A percentile compares a stretch with the other conserved stretches of the same genome.
Conservation (phyloP, 2,329 filamentous ascomycete species). For the Pleoardoris graminearum region DNA sequence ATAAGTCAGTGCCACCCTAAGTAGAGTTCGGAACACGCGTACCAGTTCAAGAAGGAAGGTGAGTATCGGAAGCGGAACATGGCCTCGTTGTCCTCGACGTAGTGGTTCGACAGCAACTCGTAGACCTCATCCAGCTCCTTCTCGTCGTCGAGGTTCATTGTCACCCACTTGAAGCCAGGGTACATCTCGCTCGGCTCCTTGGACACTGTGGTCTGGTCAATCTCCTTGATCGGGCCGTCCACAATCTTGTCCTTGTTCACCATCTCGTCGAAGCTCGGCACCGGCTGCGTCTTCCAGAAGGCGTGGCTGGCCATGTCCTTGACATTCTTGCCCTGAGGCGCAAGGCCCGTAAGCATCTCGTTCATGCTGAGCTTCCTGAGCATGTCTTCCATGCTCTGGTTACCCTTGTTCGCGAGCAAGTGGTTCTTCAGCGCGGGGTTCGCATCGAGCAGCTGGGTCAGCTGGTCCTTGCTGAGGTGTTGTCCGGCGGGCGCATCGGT, state of each 20-base stretch:
- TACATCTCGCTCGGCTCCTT: conserved; percentile 73
- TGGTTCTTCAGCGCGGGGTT: conserved; percentile 47
- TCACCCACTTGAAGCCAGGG: conserved; percentile 91
- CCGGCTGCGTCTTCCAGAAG: conserved; percentile 98
- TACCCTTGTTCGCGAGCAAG: conserved; percentile 37
- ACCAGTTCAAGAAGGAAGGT: conserved; percentile 85
- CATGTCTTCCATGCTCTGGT: conserved; percentile 48
- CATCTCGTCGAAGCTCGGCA: conserved; percentile 72
- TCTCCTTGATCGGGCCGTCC: conserved; percentile 83
- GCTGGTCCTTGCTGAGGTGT: conserved; percentile 44
- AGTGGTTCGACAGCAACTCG: conserved; percentile 88
- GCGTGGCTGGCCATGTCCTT: conserved; percentile 98
- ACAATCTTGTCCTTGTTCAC: conserved; percentile 50
- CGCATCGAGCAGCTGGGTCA: conserved; percentile 41
- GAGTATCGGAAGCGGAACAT: conserved; percentile 99
- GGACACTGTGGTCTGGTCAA: conserved; percentile 76
- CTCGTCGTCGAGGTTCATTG: conserved; percentile 79
- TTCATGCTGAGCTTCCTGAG: conserved; percentile 67
- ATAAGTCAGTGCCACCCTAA: conserved; percentile 12
- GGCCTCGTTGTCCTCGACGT: conserved; percentile 94
- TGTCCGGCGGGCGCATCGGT: conserved; percentile 34
- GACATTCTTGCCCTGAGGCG: conserved; percentile 80
- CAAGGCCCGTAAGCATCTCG: conserved; percentile 74
- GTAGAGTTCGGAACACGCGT: conserved; percentile 29
- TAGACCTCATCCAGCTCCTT: conserved; percentile 85